Percentiles rank a stretch among this genome's conserved stretches.
Conservation (phyloP, 2,329 filamentous ascomycete genomes). For the Penicillium aurantiogriseum region DNA sequence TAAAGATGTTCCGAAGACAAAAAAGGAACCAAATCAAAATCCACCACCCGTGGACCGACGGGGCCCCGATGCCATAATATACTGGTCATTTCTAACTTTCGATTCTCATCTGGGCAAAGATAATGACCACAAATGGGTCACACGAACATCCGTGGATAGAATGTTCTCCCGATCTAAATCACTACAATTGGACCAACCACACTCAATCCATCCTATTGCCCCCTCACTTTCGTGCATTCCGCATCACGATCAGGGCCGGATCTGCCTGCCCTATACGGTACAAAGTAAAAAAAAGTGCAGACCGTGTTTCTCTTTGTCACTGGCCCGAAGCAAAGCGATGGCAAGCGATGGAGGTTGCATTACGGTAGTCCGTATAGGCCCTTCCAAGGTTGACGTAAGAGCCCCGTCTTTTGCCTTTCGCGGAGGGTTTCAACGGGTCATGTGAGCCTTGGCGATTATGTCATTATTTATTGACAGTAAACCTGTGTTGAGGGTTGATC, state of each 20-base stretch:
- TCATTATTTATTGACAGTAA: background rate
- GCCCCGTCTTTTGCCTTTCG: background rate
- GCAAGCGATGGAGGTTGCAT: constrained; percentile 28
- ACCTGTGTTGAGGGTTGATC: background rate
- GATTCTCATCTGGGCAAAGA: background rate
- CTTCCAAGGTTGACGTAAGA: constrained; percentile 16
- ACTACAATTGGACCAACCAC: constrained; percentile 2
- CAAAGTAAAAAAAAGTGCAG: background rate
- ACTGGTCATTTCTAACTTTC: background rate
- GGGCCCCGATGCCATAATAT: constrained; percentile 4
- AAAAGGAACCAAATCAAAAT: background rate
- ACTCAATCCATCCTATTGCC: background rate
- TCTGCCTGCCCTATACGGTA: constrained; percentile 9
- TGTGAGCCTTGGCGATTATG: constrained; percentile 11
- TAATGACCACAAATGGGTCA: background rate
- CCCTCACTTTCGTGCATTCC: constrained; percentile 6
- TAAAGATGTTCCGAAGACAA: constrained; percentile 1
- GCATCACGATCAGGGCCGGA: constrained; percentile 18
- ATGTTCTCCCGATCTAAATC: background rate
- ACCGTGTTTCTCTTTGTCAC: constrained; percentile 32
- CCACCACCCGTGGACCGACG: constrained; percentile 3
- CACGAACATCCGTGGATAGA: background rate
- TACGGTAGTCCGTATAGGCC: constrained; percentile 10
- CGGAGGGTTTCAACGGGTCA: constrained; percentile 12
- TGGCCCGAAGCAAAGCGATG: constrained; percentile 35